Evolutionary conservation across 257 asterid genomes (phyloP), one percentile per base, ranked within the genome.

Genomic region (Solanum okadae): DNA sequence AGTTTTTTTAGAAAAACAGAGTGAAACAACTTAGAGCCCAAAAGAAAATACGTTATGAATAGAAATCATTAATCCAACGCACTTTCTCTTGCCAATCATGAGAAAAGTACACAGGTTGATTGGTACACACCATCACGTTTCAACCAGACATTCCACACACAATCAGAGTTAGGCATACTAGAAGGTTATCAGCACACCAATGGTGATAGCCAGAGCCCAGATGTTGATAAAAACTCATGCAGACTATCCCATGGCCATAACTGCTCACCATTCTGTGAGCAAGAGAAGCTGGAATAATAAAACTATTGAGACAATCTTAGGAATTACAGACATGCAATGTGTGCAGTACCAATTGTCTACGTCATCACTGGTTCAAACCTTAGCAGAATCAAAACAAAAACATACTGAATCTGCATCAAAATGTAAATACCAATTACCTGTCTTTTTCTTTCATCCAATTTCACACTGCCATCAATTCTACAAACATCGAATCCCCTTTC

Each of bases 381-480:
- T 78, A 78, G 46, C 86, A 15, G 75, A 61, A 16, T 3, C 22
- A 23, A 20, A 18, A 33, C 27, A 35, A 72, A 37, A 78, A 77
- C 83, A 38, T 13, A 29, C 29, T 40, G 37, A 27, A 14, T 12
- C 59, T 37, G 44, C 81, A 63, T 20, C 14, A 35, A 78, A 27
- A 77, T 37, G 33, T 77, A n/a, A 77, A 38, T 27, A 83, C 22
- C 83, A 83, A 42, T 85, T 77, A 97, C 99, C 99, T 96, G 99
- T 85, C 93, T 89, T 92, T 90, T 92, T 46, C 99, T 91, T 70
- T 96, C 98, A 11, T 89, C 92, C 93, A 96, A 92, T 91, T 91
- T 95, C 87, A 97, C 99, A 86, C 9, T 35, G 89, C 99, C 99
- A 92, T 97, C 99, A 91, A 97, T 95, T 90, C 98, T 93, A 91